Evolutionary conservation across 164 flowering plant genomes (phyloP).

Genomic region (Stephania cephalantha): DNA sequence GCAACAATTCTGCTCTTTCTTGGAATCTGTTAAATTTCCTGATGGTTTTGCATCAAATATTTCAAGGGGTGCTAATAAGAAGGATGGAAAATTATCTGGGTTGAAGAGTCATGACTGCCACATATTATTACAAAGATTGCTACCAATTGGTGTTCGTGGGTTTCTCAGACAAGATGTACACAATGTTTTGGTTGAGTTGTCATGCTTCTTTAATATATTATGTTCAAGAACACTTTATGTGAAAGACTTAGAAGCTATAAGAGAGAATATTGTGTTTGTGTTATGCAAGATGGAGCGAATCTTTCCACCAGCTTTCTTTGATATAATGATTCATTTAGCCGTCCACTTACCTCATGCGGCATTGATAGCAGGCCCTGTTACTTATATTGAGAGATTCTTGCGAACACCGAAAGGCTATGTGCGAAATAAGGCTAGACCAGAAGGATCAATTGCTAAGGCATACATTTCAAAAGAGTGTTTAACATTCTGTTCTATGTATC

Average conservation of each 20-base stretch:
- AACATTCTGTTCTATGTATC: neutral
- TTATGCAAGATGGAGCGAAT: neutral
- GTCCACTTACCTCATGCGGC: neutral
- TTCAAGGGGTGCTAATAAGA: neutral
- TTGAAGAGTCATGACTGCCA: neutral
- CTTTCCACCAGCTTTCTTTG: neutral
- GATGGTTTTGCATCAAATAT: constrained; percentile 4
- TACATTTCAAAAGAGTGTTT: too few relatives aligned
- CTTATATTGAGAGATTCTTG: too few relatives aligned
- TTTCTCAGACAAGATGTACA: neutral
- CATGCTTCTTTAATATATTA: neutral
- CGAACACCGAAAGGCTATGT: too few relatives aligned
- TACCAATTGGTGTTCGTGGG: neutral
- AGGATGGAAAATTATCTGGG: neutral
- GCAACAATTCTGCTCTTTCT: neutral
- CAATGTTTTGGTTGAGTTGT: neutral
- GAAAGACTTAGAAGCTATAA: neutral
- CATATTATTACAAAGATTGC: neutral
- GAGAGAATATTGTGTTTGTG: neutral
- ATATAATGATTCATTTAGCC: neutral
- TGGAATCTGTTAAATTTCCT: constrained; percentile 5
- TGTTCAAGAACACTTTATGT: neutral
- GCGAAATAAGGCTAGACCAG: too few relatives aligned
- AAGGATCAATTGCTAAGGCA: too few relatives aligned
- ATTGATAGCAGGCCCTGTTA: neutral